These are phyloP conservation scores for Diaporthe caulivora DNA, from an alignment of 2,329 filamentous ascomycete genomes.

Conservation along the genomic window DNA sequence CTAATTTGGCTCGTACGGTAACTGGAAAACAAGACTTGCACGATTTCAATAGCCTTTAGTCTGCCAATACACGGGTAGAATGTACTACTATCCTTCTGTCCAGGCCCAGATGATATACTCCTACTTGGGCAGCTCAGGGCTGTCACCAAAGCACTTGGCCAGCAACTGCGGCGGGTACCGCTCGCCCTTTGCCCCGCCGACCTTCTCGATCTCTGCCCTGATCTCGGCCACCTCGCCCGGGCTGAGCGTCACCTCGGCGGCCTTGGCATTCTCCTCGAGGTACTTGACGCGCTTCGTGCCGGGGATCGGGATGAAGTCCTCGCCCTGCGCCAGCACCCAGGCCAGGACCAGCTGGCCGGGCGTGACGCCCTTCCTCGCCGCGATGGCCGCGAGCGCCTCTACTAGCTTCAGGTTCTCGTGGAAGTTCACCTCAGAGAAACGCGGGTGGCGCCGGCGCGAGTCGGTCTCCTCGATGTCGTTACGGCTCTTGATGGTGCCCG, in stretches of 20 bases:
- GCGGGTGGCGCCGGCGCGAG: conserved; percentile 53
- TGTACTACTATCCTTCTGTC: not conserved
- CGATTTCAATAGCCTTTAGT: not conserved
- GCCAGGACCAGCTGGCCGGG: conserved; percentile 65
- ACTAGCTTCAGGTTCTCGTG: conserved; percentile 57
- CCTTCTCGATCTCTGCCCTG: conserved; percentile 50
- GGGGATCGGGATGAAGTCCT: conserved; percentile 53
- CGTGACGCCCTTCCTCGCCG: conserved; percentile 54
- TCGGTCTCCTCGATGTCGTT: conserved; percentile 60
- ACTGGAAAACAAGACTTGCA: not conserved
- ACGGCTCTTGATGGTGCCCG: conserved; percentile 57
- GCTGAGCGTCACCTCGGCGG: conserved; percentile 49
- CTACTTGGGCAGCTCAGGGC: conserved; percentile 31
- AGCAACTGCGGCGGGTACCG: conserved; percentile 32
- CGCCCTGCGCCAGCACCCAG: conserved; percentile 64
- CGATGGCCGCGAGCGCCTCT: conserved; percentile 45
- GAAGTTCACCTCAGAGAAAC: conserved; percentile 62
- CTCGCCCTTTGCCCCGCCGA: conserved; percentile 36
- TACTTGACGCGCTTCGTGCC: conserved; percentile 50
- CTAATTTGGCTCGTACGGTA: not conserved
- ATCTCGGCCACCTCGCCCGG: conserved; percentile 52
- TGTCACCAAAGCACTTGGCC: conserved; percentile 34
- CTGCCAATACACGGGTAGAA: not conserved
- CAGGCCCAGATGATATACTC: too few relatives aligned
- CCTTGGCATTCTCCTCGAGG: conserved; percentile 43